Evolutionary conservation across 345 rosid genomes (phyloP).

Genomic region (Murraya koenigii): DNA sequence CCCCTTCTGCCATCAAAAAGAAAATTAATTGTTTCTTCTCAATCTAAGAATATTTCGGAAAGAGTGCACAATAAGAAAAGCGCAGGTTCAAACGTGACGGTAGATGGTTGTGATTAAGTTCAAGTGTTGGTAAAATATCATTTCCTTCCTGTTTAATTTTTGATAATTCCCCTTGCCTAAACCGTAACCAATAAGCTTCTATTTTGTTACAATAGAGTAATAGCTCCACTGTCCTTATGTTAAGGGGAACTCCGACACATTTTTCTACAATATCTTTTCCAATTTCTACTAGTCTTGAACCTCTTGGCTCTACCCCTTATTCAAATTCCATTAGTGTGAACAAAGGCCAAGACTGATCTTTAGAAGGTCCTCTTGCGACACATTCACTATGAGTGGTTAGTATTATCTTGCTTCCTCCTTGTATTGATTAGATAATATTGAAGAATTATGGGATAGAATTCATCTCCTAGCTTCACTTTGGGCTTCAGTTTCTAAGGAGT

Average conservation of each 20-base stretch:
- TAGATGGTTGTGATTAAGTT: slow-evolving; percentile 31
- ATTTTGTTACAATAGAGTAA: slow-evolving; percentile 5
- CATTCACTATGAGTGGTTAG: neutral
- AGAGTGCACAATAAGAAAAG: slow-evolving; percentile 35
- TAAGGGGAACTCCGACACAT: slow-evolving; percentile 21
- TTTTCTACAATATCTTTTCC: slow-evolving; percentile 17
- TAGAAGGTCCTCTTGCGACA: neutral
- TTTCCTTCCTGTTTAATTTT: neutral
- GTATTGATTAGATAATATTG: no score
- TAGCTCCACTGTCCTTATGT: slow-evolving; percentile 17
- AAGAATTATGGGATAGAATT: no score
- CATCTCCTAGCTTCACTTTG: no score
- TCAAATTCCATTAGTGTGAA: neutral
- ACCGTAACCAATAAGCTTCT: slow-evolving; percentile 13
- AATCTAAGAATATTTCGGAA: slow-evolving; percentile 23
- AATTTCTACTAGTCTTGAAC: neutral
- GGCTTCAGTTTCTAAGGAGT: no score
- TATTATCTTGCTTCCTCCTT: no score
- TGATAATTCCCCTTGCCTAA: slow-evolving; percentile 2
- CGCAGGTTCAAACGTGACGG: slow-evolving; percentile 37
- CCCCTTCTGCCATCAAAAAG: slow-evolving; percentile 27
- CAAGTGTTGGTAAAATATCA: slow-evolving; percentile 18
- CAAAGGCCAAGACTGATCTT: slow-evolving; percentile 1
- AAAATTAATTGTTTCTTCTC: slow-evolving; percentile 10
- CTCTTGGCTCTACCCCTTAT: neutral